Evolutionary conservation across 208 protist genomes (phyloP), one percentile per base, ranked within the genome.

Genomic region (Acanthamoeba quina): DNA sequence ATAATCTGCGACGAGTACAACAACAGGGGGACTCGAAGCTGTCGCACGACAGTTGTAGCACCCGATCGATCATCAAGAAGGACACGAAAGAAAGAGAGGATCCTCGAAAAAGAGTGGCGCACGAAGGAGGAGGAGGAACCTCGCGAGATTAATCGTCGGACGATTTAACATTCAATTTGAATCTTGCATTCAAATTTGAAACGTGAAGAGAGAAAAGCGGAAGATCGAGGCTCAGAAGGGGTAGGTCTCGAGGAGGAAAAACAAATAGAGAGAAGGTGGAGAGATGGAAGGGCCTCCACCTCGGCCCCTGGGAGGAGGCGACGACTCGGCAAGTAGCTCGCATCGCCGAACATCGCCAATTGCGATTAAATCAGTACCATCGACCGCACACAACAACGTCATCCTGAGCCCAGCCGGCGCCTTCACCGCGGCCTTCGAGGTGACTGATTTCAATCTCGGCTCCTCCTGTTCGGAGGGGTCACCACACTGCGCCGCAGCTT

Each of bases 341-440:
- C 58, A 64, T 64, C 58, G 58, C 0, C 58, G 58, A 41, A 76
- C 68, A 2, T 76, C 68, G 1, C n/a, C 68, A n/a, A 64, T 64
- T n/a, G 58, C 58, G 58, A 64, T 64, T n/a, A 64, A 76, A 76
- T 44, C 31, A 41, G 5, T 21, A 47, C 29, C 5, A 41, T 11
- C 5, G 13, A 41, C 68, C 68, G 26, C 37, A 5, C 24, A 66
- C 29, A n/a, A 76, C 68, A 41, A 76, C 29, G 11, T 76, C 29
- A 44, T 76, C 68, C 29, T 78, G 19, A 78, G 70, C 70, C 70
- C 70, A 52, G 70, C 70, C 41, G 70, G 70, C 37, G 70, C 70
- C 31, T 78, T 78, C 41, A 78, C 34, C 5, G 70, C 70, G 1
- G 70, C 70, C 1, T 78, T 78, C 21, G 70, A 41, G 41, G 70